Conservation (phyloP, 2,329 filamentous ascomycete species). For the Aureobasidium lini region DNA sequence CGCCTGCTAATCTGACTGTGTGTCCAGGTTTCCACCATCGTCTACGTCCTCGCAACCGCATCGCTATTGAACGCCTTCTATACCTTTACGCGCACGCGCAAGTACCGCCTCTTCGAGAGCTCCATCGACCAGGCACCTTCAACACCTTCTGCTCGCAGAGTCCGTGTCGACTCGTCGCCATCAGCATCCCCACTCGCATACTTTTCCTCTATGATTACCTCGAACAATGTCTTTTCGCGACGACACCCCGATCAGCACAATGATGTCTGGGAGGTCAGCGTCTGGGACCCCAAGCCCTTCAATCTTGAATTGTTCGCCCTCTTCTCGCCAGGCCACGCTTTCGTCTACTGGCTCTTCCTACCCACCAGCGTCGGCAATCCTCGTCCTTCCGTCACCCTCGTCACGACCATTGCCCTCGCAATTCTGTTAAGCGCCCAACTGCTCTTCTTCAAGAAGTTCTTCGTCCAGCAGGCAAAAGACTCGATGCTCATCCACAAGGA, state of each 20-base stretch:
- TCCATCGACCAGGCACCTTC: constrained; percentile 67
- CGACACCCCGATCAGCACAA: constrained; percentile 73
- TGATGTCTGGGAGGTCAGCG: constrained; percentile 89
- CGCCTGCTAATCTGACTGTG: not conserved
- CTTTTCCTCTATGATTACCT: constrained; percentile 59
- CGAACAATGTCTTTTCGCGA: constrained; percentile 67
- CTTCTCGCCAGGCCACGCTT: constrained; percentile 89
- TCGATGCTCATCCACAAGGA: constrained; percentile 77
- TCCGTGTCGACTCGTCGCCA: constrained; percentile 80
- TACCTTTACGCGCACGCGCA: constrained; percentile 70
- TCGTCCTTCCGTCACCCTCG: constrained; percentile 75
- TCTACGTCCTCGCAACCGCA: constrained; percentile 59
- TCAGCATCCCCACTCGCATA: constrained; percentile 72
- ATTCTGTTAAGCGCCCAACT: constrained; percentile 70
- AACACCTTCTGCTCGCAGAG: constrained; percentile 81
- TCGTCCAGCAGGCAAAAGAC: constrained; percentile 80
- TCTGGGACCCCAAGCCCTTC: constrained; percentile 89
- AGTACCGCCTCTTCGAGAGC: constrained; percentile 86
- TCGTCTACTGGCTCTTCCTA: constrained; percentile 82
- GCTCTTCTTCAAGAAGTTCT: constrained; percentile 62
- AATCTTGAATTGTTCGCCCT: constrained; percentile 76
- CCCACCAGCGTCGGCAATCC: constrained; percentile 69
- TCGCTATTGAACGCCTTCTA: constrained; percentile 73
- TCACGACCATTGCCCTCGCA: constrained; percentile 73
- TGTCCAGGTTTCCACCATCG: constrained; percentile 47